Evolutionary conservation across 345 rosid species (phyloP).

Genomic region (Salix koriyanagi): DNA sequence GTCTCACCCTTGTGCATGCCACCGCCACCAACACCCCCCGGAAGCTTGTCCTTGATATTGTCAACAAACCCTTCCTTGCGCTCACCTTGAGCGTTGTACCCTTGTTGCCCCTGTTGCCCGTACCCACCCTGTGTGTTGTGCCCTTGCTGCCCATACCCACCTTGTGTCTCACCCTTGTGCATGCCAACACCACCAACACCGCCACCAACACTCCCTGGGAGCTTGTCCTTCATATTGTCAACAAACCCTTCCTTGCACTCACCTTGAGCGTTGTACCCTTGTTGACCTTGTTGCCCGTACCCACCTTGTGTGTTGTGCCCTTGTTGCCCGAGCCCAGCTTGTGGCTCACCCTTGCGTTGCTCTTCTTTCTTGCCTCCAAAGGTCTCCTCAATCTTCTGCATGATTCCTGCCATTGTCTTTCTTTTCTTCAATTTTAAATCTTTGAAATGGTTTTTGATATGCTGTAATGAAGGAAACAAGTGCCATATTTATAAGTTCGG

Average conservation of each 20-base stretch:
- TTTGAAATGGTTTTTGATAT: too few relatives aligned
- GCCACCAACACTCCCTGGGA: slow-evolving; percentile 32
- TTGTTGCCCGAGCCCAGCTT: too few relatives aligned
- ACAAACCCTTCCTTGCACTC: slow-evolving; percentile 41
- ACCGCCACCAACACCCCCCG: slow-evolving; percentile 20
- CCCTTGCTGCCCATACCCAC: slow-evolving; percentile 16
- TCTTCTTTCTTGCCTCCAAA: too few relatives aligned
- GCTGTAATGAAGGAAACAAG: too few relatives aligned
- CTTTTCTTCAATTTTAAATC: too few relatives aligned
- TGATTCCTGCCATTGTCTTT: too few relatives aligned
- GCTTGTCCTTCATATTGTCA: slow-evolving; percentile 44
- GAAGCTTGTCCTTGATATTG: slow-evolving; percentile 47
- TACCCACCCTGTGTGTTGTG: not conserved
- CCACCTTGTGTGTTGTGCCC: not conserved
- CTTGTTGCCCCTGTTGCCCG: too few relatives aligned
- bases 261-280: slow-evolving; percentile 5
- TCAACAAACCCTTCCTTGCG: slow-evolving; percentile 45
- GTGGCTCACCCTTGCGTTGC: too few relatives aligned
- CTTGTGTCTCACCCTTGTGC: slow-evolving; percentile 13
- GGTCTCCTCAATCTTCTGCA: too few relatives aligned
- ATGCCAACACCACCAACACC: not conserved
- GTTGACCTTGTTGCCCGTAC: too few relatives aligned
- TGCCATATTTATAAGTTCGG: too few relatives aligned
- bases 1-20: slow-evolving; percentile 14
- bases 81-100: slow-evolving; percentile 12